Evolutionary conservation across 495 filamentous ascomycete species (phyloP), one percentile per base, ranked within the genome.

Genomic region (Tuber indicum): DNA sequence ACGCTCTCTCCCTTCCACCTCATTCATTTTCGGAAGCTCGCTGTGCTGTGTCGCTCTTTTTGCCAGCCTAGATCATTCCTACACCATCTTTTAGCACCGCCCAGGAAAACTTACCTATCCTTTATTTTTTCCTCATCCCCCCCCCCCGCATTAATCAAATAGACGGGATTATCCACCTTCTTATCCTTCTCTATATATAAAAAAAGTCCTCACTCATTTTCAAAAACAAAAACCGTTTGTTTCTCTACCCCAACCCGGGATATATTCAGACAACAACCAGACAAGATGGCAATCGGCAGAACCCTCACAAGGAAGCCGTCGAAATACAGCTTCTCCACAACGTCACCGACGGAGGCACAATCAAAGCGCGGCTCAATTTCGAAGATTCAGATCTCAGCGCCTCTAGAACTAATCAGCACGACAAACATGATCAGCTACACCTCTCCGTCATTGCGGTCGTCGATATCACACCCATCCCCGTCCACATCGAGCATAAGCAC

Each of bases 361-460:
- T 71, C 47, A 66, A 75, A 71, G 73, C 79, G 76, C 21, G 52
- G 76, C 62, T 79, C 81, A 66, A 75, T 78, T 70, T 76, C 74
- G 26, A 86, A 86, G 83, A 87, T 79, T 41, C 78, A 96, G 86
- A 99, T 99, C 82, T 99, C 96, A 32, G 89, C 88, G 17, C 96
- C 96, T 3, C 87, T 98, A 71, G 91, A 92, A 84, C 87, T 99
- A 70, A 85, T 97, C 43, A 97, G 95, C 32, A 97, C 96, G 6
- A 98, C 96, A 76, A 99, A 98, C 84, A 93, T 94, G 90, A 91
- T 97, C 26, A 92, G 93, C 26, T 97, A 96, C 87, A 94, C 94
- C 82, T 94, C 96, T 17, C 96, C 96, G 94, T 83, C 88, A 93
- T 79, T 88, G 86, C 79, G 89, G 87, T 74, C 81, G 83, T 92